Conservation (phyloP, 2,329 filamentous ascomycete genomes). For the Penicillium sp. region DNA sequence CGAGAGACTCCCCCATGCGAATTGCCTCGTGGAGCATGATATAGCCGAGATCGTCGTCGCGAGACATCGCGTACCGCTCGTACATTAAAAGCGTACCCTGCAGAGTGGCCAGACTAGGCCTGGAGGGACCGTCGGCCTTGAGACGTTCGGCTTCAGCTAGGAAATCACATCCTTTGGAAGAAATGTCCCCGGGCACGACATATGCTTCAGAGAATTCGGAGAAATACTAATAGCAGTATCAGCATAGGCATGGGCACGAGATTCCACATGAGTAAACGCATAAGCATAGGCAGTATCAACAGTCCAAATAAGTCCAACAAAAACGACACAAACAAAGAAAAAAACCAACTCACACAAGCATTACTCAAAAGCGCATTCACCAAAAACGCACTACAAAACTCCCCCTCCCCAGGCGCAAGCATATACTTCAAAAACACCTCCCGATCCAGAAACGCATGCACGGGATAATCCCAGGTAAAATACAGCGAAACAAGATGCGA, state of each 20-base stretch:
- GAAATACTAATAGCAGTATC: constrained; percentile 33
- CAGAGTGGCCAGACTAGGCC: constrained; percentile 34
- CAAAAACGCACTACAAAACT: constrained; percentile 83
- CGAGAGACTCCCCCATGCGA: constrained; percentile 37
- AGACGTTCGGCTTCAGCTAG: constrained; percentile 42
- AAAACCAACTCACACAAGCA: constrained; percentile 39
- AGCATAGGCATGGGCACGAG: constrained; percentile 2
- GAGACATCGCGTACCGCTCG: constrained; percentile 43
- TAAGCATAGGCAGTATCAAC: no score
- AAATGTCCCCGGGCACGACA: constrained; percentile 39
- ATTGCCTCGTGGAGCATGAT: constrained; percentile 43
- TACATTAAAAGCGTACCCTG: constrained; percentile 43
- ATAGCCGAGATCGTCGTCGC: constrained; percentile 42
- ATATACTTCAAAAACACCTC: constrained; percentile 70
- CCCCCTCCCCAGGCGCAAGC: constrained; percentile 41
- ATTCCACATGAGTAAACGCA: no score
- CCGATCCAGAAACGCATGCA: constrained; percentile 77
- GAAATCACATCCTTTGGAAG: constrained; percentile 42
- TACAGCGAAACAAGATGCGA: constrained; percentile 87
- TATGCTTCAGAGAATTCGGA: constrained; percentile 46
- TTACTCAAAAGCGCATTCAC: constrained; percentile 84
- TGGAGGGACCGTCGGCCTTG: constrained; percentile 23
- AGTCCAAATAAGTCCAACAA: neutral
- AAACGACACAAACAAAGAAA: neutral
- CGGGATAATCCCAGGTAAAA: constrained; percentile 93